Percentiles rank a stretch among this genome's conserved stretches.
Evolutionary conservation across 2,329 filamentous ascomycete species (phyloP).

Genomic region (Apiospora marii): DNA sequence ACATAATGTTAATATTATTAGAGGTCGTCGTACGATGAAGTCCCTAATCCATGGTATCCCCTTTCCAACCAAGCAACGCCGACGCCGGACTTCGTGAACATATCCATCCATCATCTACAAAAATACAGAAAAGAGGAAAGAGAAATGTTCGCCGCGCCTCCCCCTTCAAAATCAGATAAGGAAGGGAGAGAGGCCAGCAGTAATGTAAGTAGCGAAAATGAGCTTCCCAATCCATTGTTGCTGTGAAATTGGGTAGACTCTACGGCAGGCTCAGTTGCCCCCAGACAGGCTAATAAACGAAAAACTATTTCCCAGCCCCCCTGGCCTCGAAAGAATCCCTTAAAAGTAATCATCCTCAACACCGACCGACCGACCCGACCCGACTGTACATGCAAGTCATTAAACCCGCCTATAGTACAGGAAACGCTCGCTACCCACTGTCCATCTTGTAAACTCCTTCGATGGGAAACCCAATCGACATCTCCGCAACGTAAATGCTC

Average conservation of each 20-base stretch:
- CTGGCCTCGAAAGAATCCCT: background rate
- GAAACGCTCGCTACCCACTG: background rate
- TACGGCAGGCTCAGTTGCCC: no score
- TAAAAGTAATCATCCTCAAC: background rate
- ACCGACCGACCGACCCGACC: background rate
- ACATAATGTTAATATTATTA: conserved; percentile 19
- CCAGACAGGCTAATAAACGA: background rate
- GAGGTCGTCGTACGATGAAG: background rate
- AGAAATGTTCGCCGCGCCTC: background rate
- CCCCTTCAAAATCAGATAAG: background rate
- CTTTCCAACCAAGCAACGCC: background rate
- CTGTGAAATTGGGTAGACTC: background rate
- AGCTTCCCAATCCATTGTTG: background rate
- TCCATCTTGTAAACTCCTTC: conserved; percentile 5
- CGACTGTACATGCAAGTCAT: conserved; percentile 10
- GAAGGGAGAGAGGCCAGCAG: background rate
- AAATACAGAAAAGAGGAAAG: background rate
- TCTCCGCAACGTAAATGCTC: conserved; percentile 14
- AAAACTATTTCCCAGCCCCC: background rate
- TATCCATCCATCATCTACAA: conserved; percentile 3
- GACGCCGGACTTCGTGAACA: background rate
- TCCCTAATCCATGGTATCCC: background rate
- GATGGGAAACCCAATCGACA: background rate
- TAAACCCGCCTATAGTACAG: conserved; percentile 11
- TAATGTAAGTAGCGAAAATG: background rate